Conservation (phyloP, 768 basidiomycete genomes). For the Exidia glandulosa region DNA sequence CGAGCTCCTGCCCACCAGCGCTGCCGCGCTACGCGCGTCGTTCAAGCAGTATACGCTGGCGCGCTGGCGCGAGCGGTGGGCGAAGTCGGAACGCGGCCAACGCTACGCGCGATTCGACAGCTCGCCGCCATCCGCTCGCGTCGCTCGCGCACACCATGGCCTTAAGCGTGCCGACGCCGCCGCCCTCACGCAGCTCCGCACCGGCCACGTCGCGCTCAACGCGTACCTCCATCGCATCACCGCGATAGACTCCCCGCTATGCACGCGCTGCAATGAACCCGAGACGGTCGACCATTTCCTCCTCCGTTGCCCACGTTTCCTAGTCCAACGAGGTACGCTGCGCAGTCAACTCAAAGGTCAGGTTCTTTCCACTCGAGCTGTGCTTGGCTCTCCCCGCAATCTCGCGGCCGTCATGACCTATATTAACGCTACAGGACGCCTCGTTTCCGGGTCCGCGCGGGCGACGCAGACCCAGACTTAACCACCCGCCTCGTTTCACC, state of each 20-base stretch:
- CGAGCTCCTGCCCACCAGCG: neutral
- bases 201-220: slow-evolving; percentile 6
- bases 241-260: neutral
- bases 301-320: neutral
- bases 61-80: neutral
- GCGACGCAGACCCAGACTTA: no score
- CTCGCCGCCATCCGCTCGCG: neutral
- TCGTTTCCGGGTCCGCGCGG: no score
- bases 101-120: neutral
- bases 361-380: no score
- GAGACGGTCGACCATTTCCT: slow-evolving; percentile 9
- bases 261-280: slow-evolving; percentile 1
- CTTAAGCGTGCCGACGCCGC: neutral
- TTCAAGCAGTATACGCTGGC: neutral
- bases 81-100: neutral
- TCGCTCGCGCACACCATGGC: neutral
- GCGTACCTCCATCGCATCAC: slow-evolving; percentile 4
- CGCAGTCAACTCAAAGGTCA: no score
- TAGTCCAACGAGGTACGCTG: no score
- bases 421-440: no score
- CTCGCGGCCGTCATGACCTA: no score
- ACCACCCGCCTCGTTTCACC: no score
- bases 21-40: neutral
- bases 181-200: slow-evolving; percentile 6
- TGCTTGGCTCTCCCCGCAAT: no score